These are phyloP conservation scores for Actinomortierella wolfii DNA, from an alignment of 371 early-diverging fungal genomes.

Conservation along the genomic window DNA sequence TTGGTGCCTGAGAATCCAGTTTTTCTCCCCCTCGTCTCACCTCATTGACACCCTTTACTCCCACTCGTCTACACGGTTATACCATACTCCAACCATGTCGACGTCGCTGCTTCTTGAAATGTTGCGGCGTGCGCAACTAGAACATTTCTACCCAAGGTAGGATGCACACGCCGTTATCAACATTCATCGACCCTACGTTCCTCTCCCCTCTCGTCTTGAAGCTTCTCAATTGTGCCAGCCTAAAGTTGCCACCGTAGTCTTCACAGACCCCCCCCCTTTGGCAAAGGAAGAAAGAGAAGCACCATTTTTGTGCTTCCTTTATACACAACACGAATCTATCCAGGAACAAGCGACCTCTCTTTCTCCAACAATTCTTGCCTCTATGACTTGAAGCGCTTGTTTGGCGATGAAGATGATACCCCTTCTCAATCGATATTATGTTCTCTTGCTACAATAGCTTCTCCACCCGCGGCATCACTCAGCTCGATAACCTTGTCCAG, in stretches of 20 bases:
- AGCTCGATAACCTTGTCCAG: conserved; percentile 60
- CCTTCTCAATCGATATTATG: too few relatives aligned
- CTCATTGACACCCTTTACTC: conserved; percentile 2
- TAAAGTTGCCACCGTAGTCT: too few relatives aligned
- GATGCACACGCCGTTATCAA: too few relatives aligned
- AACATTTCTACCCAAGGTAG: conserved; percentile 51
- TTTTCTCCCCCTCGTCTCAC: not conserved
- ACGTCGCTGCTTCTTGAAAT: conserved; percentile 53
- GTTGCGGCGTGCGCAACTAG: conserved; percentile 49
- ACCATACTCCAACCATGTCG: conserved; percentile 46
- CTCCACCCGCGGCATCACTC: conserved; percentile 63
- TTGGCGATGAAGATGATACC: too few relatives aligned
- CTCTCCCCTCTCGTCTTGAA: too few relatives aligned
- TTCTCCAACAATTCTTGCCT: too few relatives aligned
- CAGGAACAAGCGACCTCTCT: conserved; percentile 9
- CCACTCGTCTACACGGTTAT: too few relatives aligned
- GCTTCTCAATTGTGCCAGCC: too few relatives aligned
- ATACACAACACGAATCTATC: conserved; percentile 23
- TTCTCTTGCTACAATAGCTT: conserved; percentile 50
- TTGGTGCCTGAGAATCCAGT: too few relatives aligned
- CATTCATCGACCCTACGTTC: too few relatives aligned
- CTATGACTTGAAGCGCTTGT: too few relatives aligned
- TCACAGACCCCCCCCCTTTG: not conserved
- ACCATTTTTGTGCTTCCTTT: conserved; percentile 19
- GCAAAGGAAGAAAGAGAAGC: not conserved